Base-by-base conservation (phyloP, 2,329 filamentous ascomycete species). In the Endocalyx cinctus region DNA sequence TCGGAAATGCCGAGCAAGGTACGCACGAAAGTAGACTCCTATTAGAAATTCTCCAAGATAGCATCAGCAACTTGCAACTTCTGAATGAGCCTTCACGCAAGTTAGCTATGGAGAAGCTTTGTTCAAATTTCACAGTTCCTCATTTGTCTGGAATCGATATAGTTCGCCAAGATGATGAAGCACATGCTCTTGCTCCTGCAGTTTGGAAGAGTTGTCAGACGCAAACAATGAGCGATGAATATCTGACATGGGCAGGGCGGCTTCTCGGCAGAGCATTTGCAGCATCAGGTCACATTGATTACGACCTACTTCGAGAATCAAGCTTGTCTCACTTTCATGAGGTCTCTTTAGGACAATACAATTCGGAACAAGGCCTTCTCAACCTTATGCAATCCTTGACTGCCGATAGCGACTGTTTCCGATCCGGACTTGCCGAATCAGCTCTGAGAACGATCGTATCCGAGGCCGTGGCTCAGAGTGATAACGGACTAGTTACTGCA, bases 211-310 rank as follows among this genome's bases (percentile, higher is more conserved):
- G 84, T 26, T 84, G 87, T 46, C 70, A 75, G 37, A 69, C 74
- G n/a, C 66, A 72, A 23, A 64, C 73, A 2, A 67, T 82, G 12
- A 84, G 79, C 35, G 64, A 74, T 17, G 73, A 78, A 12, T 96
- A 92, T 54, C 65, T 87, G 1, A 66, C 85, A 1, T 98, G 94
- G 94, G 84, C 86, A 27, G 89, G 86, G 4, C 76, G 82, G 42
- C 83, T 89, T 3, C 69, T 97, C 27, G 92, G 94, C 6, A 77
- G 87, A 53, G 82, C 87, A 0, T 97, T 89, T 59, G 80, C 83
- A 25, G 75, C 84, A 12, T 85, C 79, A 17, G 88, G 88, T 2
- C 69, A 77, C 34, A 71, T 87, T 5, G 75, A 79, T 12, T 56
- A 66, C 22, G 74, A 74, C 30, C 65, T 84, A 28, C 57, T 82